Conservation (phyloP, 176 grass and related monocot genomes). For the Carex pumila region DNA sequence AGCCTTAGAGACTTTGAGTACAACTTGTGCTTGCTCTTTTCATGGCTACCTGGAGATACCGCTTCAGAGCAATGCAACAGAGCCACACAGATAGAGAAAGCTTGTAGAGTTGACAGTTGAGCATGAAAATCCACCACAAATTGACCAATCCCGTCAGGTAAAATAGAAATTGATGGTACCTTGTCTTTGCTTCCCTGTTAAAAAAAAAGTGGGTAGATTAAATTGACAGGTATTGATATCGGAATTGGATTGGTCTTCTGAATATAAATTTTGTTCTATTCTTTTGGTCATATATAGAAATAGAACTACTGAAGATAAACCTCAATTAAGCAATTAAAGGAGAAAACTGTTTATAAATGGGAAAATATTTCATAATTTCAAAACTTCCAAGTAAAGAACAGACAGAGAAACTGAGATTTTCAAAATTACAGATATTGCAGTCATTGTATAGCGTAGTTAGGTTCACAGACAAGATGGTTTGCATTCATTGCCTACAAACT, state of each 20-base stretch:
- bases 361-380: not conserved
- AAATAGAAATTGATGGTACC: constrained; percentile 60
- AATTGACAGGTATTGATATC: not conserved
- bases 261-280: not conserved
- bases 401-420: not conserved
- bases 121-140: constrained; percentile 84
- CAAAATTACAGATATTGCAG: not conserved
- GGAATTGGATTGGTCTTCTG: not conserved
- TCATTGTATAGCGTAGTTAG: not conserved
- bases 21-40: constrained; percentile 62
- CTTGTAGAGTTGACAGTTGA: constrained; percentile 63
- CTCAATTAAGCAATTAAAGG: not conserved
- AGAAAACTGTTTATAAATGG: not conserved
- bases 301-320: not conserved
- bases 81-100: constrained; percentile 84
- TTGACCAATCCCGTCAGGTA: constrained; percentile 41
- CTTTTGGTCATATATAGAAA: not conserved
- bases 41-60: constrained; percentile 43
- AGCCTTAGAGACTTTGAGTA: constrained; percentile 78
- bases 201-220: constrained; percentile 26
- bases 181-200: constrained; percentile 81
- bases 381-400: not conserved
- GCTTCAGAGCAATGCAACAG: constrained; percentile 73
- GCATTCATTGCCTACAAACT: not conserved
- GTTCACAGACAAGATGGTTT: not conserved